A percentile compares a stretch with the other conserved stretches of the same genome.
phyloP scores from a whole-genome alignment of 345 rosid genomes.

The Gossypium arboreum region DNA sequence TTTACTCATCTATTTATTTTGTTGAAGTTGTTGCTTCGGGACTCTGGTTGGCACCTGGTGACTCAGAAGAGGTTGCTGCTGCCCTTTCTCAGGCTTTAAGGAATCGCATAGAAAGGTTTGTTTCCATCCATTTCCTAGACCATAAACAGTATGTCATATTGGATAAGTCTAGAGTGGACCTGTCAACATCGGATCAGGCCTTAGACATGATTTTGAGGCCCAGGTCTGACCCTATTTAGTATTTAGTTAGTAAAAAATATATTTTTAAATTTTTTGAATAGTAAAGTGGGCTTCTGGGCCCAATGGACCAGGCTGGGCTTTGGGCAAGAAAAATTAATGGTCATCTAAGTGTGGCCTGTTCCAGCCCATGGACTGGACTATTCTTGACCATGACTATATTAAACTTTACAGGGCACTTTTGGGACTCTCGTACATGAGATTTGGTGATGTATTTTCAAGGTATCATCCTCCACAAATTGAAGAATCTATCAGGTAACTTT shows the following conservation, averaged over 20 bases:
- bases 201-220: not conserved
- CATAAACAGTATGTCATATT: constrained; percentile 14
- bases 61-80: constrained; percentile 90
- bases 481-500: constrained; percentile 62
- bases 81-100: constrained; percentile 91
- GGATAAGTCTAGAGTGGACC: constrained; percentile 10
- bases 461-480: constrained; percentile 69
- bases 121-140: constrained; percentile 21
- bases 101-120: constrained; percentile 85
- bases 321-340: not conserved
- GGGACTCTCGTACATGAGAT: constrained; percentile 84
- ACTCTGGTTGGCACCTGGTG: constrained; percentile 97
- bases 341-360: not conserved
- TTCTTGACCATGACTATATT: constrained; percentile 13
- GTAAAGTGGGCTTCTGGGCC: not conserved
- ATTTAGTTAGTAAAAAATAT: not conserved
- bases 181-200: not conserved
- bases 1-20: constrained; percentile 17
- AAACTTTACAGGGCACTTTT: constrained; percentile 53
- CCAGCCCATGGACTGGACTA: not conserved
- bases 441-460: constrained; percentile 90
- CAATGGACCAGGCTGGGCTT: not conserved
- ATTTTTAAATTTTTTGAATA: not conserved
- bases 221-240: not conserved
- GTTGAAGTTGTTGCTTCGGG: constrained; percentile 85